These are phyloP conservation scores for Aspergillus intermedius DNA, from an alignment of 2,329 filamentous ascomycete species.

Conservation along the genomic window DNA sequence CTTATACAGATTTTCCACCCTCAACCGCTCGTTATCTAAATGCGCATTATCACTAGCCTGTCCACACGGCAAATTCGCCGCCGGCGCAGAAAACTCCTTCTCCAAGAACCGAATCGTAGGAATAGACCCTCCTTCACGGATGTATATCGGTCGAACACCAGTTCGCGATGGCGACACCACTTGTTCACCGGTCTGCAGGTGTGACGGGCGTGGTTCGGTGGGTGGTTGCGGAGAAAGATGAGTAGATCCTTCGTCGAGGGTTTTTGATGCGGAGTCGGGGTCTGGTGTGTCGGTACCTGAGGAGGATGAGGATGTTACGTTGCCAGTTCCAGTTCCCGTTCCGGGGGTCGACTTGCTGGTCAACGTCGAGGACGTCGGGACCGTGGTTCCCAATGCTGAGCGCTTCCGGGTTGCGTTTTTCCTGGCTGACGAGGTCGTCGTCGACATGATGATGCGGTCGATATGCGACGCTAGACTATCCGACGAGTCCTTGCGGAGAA, in stretches of 20 bases:
- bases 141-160: constrained; percentile 63
- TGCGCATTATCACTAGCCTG: constrained; percentile 92
- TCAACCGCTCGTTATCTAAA: constrained; percentile 88
- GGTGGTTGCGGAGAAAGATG: too few relatives aligned
- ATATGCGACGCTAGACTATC: constrained; percentile 36
- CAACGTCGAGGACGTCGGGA: constrained; percentile 37
- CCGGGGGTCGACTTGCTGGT: constrained; percentile 12
- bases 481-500: constrained; percentile 30
- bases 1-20: constrained; percentile 81
- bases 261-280: too few relatives aligned
- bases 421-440: constrained; percentile 27
- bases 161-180: neutral
- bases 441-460: constrained; percentile 34
- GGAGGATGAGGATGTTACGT: too few relatives aligned
- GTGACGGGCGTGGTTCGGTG: too few relatives aligned
- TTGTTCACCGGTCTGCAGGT: neutral
- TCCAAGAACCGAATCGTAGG: constrained; percentile 90
- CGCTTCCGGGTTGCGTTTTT: constrained; percentile 24
- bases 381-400: constrained; percentile 17
- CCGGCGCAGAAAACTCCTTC: constrained; percentile 85
- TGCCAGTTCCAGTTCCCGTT: neutral
- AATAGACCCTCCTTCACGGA: constrained; percentile 91
- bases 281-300: too few relatives aligned
- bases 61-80: constrained; percentile 87
- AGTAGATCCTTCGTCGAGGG: too few relatives aligned